phyloP scores from a whole-genome alignment of 805 yeast genomes.

The Pichia scutulata region DNA sequence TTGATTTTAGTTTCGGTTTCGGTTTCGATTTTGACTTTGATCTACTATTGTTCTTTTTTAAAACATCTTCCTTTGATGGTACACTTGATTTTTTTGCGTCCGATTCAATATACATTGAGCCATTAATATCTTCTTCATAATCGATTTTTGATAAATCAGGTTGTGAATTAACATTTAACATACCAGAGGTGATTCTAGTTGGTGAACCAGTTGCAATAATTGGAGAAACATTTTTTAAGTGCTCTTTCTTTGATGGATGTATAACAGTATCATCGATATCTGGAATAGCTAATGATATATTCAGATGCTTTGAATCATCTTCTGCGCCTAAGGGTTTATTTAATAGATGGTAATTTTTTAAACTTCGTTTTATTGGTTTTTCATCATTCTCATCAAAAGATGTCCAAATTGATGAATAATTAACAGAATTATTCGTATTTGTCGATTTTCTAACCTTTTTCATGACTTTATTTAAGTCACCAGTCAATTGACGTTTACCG shows the following conservation, averaged over 20 bases:
- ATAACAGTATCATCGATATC: conserved; percentile 13
- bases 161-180: conserved; percentile 23
- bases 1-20: background rate
- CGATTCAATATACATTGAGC: conserved; percentile 11
- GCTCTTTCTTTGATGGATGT: conserved; percentile 19
- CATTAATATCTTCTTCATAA: conserved; percentile 12
- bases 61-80: conserved; percentile 25
- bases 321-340: conserved; percentile 8
- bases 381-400: conserved; percentile 1
- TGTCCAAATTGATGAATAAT: conserved; percentile 18
- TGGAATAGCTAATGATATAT: conserved; percentile 11
- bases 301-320: conserved; percentile 1
- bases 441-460: conserved; percentile 27
- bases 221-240: conserved; percentile 24
- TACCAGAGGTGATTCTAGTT: conserved; percentile 31
- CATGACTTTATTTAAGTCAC: conserved; percentile 24
- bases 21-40: background rate
- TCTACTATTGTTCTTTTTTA: conserved; percentile 12
- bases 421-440: conserved; percentile 4
- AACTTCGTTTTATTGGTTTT: background rate
- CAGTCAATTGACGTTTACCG: conserved; percentile 19
- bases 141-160: conserved; percentile 30
- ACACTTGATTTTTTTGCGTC: conserved; percentile 22
- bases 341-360: background rate
- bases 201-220: conserved; percentile 29